Conservation (phyloP, 1,139 yeast genomes). For the Scheffersomyces illinoinensis region DNA sequence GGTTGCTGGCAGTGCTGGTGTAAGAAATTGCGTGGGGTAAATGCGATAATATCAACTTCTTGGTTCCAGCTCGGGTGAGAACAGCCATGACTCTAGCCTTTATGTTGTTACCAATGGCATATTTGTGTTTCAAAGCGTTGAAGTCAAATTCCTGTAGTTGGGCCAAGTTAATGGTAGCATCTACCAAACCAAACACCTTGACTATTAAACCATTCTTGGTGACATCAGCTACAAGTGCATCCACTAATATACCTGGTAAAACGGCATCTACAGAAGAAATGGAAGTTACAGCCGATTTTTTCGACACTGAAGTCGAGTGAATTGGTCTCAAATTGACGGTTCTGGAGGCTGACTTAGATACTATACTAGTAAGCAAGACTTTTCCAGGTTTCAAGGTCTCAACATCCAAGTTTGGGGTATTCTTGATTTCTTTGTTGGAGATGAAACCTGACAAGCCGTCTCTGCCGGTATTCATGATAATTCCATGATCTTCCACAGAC, state of each 20-base stretch:
- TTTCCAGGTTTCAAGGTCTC: conserved; percentile 34
- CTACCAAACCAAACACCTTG: conserved; percentile 72
- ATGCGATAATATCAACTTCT: conserved; percentile 63
- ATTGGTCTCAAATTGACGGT: conserved; percentile 59
- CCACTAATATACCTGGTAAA: conserved; percentile 81
- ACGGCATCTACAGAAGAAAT: conserved; percentile 76
- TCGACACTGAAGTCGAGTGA: conserved; percentile 23
- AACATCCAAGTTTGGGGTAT: conserved; percentile 19
- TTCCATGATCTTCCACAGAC: conserved; percentile 91
- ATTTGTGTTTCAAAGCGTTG: conserved; percentile 59
- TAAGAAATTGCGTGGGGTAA: conserved; percentile 54
- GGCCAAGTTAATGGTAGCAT: conserved; percentile 68
- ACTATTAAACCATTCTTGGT: conserved; percentile 61
- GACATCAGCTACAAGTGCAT: conserved; percentile 66
- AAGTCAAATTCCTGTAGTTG: conserved; percentile 57
- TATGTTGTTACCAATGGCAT: conserved; percentile 62
- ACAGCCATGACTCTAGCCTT: conserved; percentile 73
- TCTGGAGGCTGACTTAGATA: conserved; percentile 51
- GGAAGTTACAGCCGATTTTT: conserved; percentile 50
- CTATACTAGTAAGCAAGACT: conserved; percentile 53
- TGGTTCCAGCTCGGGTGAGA: conserved; percentile 54
- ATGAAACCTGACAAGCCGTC: conserved; percentile 66
- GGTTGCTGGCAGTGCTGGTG: conserved; percentile 21
- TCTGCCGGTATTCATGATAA: conserved; percentile 70
- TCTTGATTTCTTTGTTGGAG: conserved; percentile 61